phyloP scores from a whole-genome alignment of 2,329 filamentous ascomycete genomes.

The Beauveria pseudobassiana region DNA sequence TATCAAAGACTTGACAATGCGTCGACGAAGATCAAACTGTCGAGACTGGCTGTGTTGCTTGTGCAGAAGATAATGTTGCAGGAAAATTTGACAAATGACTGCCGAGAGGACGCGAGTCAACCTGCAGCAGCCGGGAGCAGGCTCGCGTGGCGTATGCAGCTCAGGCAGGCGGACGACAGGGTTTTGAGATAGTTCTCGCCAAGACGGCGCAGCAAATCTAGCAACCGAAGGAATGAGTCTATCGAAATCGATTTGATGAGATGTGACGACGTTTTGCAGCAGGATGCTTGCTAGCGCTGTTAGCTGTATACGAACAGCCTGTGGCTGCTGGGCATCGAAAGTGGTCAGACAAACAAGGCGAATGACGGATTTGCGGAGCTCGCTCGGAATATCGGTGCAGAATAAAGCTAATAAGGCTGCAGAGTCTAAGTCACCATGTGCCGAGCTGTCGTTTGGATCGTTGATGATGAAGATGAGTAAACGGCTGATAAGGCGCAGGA shows the following conservation, averaged over 20 bases:
- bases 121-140: not conserved
- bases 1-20: not conserved
- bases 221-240: not conserved
- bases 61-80: not conserved
- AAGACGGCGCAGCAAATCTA: not conserved
- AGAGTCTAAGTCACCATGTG: not conserved
- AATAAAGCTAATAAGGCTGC: not conserved
- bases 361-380: not conserved
- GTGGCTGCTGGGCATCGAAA: not conserved
- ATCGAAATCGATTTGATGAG: not conserved
- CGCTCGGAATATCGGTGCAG: constrained; percentile 5
- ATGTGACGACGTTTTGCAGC: not conserved
- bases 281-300: constrained; percentile 7
- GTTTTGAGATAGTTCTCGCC: not conserved
- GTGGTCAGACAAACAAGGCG: not conserved
- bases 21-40: not conserved
- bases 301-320: not conserved
- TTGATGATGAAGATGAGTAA: not conserved
- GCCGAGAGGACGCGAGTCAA: not conserved
- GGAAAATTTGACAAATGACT: not conserved
- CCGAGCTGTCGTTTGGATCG: not conserved
- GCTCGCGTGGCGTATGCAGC: constrained; percentile 3
- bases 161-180: not conserved
- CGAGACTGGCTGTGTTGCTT: not conserved
- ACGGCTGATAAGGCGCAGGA: not conserved